Evolutionary conservation across 768 basidiomycete genomes (phyloP), one percentile per base, ranked within the genome.

Genomic region (Terana coerulea): DNA sequence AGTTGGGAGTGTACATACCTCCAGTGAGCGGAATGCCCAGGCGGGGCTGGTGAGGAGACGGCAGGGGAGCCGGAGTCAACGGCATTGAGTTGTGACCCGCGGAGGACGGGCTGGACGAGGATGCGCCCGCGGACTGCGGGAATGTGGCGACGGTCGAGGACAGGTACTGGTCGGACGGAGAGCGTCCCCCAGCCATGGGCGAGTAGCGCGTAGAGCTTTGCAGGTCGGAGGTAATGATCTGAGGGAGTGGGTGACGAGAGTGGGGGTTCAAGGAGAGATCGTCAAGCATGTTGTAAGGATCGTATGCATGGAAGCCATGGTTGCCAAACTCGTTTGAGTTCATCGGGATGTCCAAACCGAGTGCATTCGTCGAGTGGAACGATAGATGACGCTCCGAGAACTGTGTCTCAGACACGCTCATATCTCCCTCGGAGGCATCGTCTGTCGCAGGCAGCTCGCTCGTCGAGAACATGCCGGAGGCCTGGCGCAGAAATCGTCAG

Each of bases 161-260:
- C n/a, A n/a, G n/a, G n/a, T n/a, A n/a, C n/a, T n/a, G n/a, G n/a
- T n/a, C n/a, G n/a, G n/a, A n/a, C n/a, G n/a, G n/a, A n/a, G n/a
- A n/a, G n/a, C n/a, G n/a, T n/a, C n/a, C n/a, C n/a, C n/a, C n/a
- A n/a, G n/a, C n/a, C 42, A 43, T 43, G 19, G 8, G 19, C 12
- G 42, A 19, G 22, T 21, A 43, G 8, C 17, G 39, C 8, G 43
- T 15, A 19, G 43, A 26, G 43, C n/a, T 9, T 4, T 19, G 37
- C 25, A 54, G 46, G 26, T 54, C 39, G 22, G 25, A 25, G 17
- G 50, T 51, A 14, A 22, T 49, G 36, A 54, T 54, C 39, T 54
- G 52, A 14, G 47, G 52, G 14, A 48, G 40, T 9, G 12, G 8
- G 4, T 21, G 25, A 17, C 46, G 52, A 3, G n/a, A 17, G 43